Conservation (phyloP, 805 yeast genomes). For the Ogataea parapolymorpha region DNA sequence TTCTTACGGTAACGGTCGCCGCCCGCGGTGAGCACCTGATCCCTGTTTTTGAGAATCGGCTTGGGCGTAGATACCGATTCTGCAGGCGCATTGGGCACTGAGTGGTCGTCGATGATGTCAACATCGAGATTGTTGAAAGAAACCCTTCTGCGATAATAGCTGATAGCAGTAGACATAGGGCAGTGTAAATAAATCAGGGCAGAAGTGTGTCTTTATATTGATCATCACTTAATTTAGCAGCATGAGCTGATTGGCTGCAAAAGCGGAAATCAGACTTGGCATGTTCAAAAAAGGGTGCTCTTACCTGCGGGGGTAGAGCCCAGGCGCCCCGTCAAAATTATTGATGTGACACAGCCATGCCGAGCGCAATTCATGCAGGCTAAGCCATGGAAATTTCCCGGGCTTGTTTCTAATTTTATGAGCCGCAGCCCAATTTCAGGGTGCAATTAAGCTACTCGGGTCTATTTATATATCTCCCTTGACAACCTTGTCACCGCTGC, state of each 20-base stretch:
- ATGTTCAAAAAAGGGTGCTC: constrained; percentile 1
- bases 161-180: not conserved
- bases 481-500: constrained; percentile 49
- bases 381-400: not conserved
- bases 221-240: not conserved
- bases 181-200: not conserved
- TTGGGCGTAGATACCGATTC: not conserved
- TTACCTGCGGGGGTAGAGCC: constrained; percentile 1
- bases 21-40: not conserved
- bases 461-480: constrained; percentile 42
- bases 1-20: constrained; percentile 32
- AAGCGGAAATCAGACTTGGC: constrained; percentile 2
- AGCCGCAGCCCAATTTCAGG: not conserved
- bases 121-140: constrained; percentile 15
- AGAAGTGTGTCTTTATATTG: not conserved
- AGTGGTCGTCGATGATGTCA: constrained; percentile 4
- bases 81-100: not conserved
- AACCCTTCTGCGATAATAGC: constrained; percentile 10
- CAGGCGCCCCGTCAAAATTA: constrained; percentile 1
- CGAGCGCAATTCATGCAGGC: not conserved
- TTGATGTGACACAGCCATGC: not conserved
- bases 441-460: not conserved
- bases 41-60: constrained; percentile 7
- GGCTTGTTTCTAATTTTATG: not conserved
- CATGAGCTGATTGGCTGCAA: constrained; percentile 10